Conservation (phyloP, 1,139 yeast species). For the Magnusiomyces paraingens region DNA sequence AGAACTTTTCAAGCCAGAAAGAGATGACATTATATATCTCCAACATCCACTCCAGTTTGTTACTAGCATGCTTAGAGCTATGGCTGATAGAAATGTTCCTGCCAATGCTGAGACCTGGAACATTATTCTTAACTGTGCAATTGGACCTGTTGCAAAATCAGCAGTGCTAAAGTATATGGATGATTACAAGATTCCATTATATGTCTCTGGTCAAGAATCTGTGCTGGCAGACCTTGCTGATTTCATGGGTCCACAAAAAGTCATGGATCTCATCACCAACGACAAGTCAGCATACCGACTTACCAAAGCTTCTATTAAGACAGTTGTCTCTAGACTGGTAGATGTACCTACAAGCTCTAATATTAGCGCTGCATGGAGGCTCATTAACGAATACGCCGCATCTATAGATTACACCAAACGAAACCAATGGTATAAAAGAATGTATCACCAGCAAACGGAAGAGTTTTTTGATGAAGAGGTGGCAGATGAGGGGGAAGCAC, state of each 20-base stretch:
- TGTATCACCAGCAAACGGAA: constrained; percentile 3
- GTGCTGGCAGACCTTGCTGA: constrained; percentile 22
- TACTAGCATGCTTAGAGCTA: constrained; percentile 25
- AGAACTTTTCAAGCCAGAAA: constrained; percentile 23
- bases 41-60: constrained; percentile 24
- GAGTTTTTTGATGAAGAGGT: constrained; percentile 14
- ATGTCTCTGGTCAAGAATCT: constrained; percentile 20
- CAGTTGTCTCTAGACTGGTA: constrained; percentile 16
- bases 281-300: constrained; percentile 13
- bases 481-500: constrained; percentile 18
- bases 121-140: constrained; percentile 21
- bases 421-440: constrained; percentile 14
- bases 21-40: constrained; percentile 27
- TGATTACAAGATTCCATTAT: constrained; percentile 20
- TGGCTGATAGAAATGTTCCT: constrained; percentile 28
- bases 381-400: constrained; percentile 9
- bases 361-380: constrained; percentile 13
- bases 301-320: constrained; percentile 14
- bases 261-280: constrained; percentile 19
- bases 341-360: constrained; percentile 13
- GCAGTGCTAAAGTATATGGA: constrained; percentile 22
- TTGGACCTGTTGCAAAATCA: constrained; percentile 20
- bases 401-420: constrained; percentile 2
- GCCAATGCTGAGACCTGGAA: constrained; percentile 41
- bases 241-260: constrained; percentile 22